phyloP scores from a whole-genome alignment of 2,329 filamentous ascomycete genomes.

The Zymoseptoria pseudotritici region DNA sequence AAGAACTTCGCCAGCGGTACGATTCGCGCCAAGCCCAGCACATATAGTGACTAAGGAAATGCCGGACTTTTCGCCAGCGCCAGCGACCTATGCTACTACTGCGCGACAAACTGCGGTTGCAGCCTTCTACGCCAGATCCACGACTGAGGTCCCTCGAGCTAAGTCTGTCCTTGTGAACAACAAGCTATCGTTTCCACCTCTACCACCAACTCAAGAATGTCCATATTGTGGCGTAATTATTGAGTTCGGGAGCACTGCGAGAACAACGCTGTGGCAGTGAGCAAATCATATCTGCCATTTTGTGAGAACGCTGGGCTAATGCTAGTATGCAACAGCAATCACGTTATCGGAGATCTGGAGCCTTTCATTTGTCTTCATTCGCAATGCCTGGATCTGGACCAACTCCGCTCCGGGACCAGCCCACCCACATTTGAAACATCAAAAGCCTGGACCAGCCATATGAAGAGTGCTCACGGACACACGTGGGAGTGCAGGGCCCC shows the following conservation, averaged over 20 bases:
- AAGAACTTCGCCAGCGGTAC: neutral
- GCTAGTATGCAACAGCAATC: neutral
- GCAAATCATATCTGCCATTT: neutral
- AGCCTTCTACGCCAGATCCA: neutral
- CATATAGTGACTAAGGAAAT: neutral
- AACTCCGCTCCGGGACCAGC: neutral
- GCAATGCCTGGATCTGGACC: neutral
- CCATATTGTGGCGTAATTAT: neutral
- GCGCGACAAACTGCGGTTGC: neutral
- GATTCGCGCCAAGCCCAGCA: neutral
- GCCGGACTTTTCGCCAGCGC: neutral
- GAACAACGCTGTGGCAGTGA: neutral
- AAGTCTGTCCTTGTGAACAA: neutral
- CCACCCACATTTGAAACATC: neutral
- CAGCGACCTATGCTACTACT: neutral
- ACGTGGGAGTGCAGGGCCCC: neutral
- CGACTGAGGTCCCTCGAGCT: neutral
- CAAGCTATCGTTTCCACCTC: neutral
- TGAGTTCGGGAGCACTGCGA: neutral
- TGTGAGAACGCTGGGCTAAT: neutral
- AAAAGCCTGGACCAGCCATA: neutral
- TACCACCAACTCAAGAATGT: neutral
- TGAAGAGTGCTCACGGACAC: neutral
- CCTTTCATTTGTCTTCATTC: neutral
- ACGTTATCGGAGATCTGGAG: neutral